These are phyloP conservation scores for Platismatia glauca DNA, from an alignment of 495 filamentous ascomycete species.

Conservation along the genomic window DNA sequence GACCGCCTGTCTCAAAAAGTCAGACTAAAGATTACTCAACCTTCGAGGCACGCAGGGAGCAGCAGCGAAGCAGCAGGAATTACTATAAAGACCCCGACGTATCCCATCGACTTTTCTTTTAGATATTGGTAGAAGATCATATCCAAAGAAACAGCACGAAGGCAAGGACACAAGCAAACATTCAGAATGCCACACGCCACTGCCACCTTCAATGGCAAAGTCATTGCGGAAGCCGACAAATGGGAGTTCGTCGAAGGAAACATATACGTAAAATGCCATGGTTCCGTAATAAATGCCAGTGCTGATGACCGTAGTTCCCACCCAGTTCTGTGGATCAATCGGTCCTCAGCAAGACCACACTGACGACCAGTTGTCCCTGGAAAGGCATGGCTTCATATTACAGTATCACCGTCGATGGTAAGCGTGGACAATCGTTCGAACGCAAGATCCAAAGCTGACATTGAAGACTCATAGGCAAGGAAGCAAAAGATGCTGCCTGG, in stretches of 20 bases:
- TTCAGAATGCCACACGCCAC: slow-evolving; percentile 42
- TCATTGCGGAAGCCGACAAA: slow-evolving; percentile 51
- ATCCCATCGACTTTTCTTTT: background rate
- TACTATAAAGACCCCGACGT: background rate
- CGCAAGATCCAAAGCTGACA: background rate
- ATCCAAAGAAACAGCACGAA: background rate
- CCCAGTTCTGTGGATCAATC: slow-evolving; percentile 39
- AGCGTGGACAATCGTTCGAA: slow-evolving; percentile 6
- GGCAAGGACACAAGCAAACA: background rate
- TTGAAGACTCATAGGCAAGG: slow-evolving; percentile 30
- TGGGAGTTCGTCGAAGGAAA: slow-evolving; percentile 66
- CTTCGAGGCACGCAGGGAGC: background rate
- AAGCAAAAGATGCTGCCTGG: slow-evolving; percentile 57
- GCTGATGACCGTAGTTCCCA: slow-evolving; percentile 9
- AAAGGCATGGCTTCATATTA: slow-evolving; percentile 66
- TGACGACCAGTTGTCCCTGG: slow-evolving; percentile 53
- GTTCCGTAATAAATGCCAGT: background rate
- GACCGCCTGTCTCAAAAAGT: background rate
- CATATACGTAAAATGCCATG: slow-evolving; percentile 47
- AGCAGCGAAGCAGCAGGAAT: background rate
- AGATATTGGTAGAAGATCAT: background rate
- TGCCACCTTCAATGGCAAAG: slow-evolving; percentile 48
- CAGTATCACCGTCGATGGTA: slow-evolving; percentile 50
- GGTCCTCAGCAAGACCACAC: slow-evolving; percentile 40
- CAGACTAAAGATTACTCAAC: background rate